Evolutionary conservation across 805 yeast species (phyloP).

Genomic region (Metschnikowia reukaufii): DNA sequence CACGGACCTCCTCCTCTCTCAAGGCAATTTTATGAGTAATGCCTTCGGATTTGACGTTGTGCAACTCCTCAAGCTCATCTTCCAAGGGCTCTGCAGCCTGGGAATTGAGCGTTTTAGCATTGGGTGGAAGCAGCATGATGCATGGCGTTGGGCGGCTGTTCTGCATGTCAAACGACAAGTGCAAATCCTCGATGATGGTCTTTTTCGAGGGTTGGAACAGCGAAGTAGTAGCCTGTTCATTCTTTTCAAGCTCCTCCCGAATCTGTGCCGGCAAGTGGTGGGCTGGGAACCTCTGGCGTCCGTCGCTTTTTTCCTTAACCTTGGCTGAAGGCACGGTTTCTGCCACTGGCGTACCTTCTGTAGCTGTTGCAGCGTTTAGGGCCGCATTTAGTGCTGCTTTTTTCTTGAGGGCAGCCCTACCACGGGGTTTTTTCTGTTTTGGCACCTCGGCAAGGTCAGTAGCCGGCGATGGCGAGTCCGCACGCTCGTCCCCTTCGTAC

Average conservation of each 20-base stretch:
- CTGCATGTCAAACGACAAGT: constrained; percentile 20
- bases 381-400: constrained; percentile 15
- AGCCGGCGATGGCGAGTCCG: constrained; percentile 10
- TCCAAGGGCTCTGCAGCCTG: constrained; percentile 11
- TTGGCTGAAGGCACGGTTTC: constrained; percentile 4
- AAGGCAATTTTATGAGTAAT: not conserved
- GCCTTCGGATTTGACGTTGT: not conserved
- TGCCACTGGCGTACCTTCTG: constrained; percentile 3
- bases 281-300: constrained; percentile 17
- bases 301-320: constrained; percentile 12
- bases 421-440: constrained; percentile 13
- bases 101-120: constrained; percentile 14
- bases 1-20: not conserved
- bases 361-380: too few species aligned
- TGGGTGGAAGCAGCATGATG: constrained; percentile 14
- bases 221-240: constrained; percentile 12
- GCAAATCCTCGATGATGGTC: constrained; percentile 20
- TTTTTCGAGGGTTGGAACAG: constrained; percentile 22
- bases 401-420: constrained; percentile 16
- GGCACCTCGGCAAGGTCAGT: constrained; percentile 7
- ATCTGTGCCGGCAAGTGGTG: constrained; percentile 20
- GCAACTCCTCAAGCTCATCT: constrained; percentile 9
- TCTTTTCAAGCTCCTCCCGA: constrained; percentile 16
- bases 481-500: constrained; percentile 20
- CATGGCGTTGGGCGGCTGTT: constrained; percentile 16